phyloP scores from a whole-genome alignment of 805 yeast species.

The Nakazawaea ishiwadae region DNA sequence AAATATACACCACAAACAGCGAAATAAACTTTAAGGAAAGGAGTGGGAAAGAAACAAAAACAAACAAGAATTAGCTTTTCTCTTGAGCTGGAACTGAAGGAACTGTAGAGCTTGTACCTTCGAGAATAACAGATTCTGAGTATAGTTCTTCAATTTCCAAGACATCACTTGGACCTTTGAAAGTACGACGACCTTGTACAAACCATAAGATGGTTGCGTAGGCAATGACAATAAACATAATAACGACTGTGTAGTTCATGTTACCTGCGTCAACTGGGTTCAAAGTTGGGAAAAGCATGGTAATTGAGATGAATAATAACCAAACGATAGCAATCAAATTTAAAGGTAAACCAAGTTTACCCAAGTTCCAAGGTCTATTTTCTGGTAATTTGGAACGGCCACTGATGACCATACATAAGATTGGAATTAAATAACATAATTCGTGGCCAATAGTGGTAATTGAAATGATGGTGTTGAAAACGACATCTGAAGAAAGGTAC shows the following conservation, averaged over 20 bases:
- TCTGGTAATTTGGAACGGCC: slow-evolving; percentile 19
- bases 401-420: slow-evolving; percentile 19
- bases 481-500: slow-evolving; percentile 26
- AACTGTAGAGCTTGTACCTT: neutral
- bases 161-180: slow-evolving; percentile 21
- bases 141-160: slow-evolving; percentile 5
- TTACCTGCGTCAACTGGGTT: slow-evolving; percentile 20
- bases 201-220: slow-evolving; percentile 21
- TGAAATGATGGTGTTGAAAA: slow-evolving; percentile 29
- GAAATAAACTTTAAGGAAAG: too few species aligned
- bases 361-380: slow-evolving; percentile 23
- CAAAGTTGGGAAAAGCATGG: slow-evolving; percentile 21
- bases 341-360: slow-evolving; percentile 17
- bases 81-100: neutral
- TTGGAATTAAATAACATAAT: slow-evolving; percentile 27
- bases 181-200: slow-evolving; percentile 22
- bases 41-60: too few species aligned
- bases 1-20: too few species aligned
- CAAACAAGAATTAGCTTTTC: neutral
- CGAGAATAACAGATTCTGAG: neutral
- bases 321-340: slow-evolving; percentile 19
- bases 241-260: slow-evolving; percentile 25
- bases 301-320: slow-evolving; percentile 20
- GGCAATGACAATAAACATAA: slow-evolving; percentile 19
- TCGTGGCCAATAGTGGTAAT: slow-evolving; percentile 27